Percentiles rank a stretch among this genome's conserved stretches.
Conservation (phyloP, 352 stramenopile genomes). For the Phytopythium chamaehyphon region DNA sequence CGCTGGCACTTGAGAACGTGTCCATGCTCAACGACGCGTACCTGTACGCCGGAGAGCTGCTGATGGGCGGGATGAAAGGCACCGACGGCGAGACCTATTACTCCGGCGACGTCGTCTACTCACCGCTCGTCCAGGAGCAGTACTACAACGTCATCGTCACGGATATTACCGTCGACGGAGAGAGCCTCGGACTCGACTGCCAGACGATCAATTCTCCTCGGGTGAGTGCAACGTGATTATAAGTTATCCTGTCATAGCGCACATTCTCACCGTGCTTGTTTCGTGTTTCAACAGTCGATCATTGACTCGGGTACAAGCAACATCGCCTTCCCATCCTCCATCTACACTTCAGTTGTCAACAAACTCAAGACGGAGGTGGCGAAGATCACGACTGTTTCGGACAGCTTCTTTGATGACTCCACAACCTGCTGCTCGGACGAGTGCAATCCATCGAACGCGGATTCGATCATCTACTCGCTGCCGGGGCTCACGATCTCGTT, state of each 20-base stretch:
- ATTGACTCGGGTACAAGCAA: slow-evolving; percentile 82
- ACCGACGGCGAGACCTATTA: slow-evolving; percentile 50
- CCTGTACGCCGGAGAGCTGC: slow-evolving; percentile 52
- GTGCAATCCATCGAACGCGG: slow-evolving; percentile 61
- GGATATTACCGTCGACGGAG: slow-evolving; percentile 45
- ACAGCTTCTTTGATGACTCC: slow-evolving; percentile 70
- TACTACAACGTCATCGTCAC: slow-evolving; percentile 81
- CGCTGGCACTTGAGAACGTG: slow-evolving; percentile 35
- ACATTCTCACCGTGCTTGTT: neutral
- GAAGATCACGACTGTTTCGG: slow-evolving; percentile 32
- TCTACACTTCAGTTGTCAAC: slow-evolving; percentile 57
- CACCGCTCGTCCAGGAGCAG: slow-evolving; percentile 65
- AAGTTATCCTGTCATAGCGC: too few relatives aligned
- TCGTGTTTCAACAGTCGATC: slow-evolving; percentile 28
- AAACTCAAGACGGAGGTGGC: slow-evolving; percentile 53
- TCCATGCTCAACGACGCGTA: slow-evolving; percentile 25
- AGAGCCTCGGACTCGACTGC: slow-evolving; percentile 48
- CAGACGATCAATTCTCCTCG: slow-evolving; percentile 66
- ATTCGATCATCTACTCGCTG: slow-evolving; percentile 58
- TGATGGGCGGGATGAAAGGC: slow-evolving; percentile 54
- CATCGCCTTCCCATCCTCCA: slow-evolving; percentile 61
- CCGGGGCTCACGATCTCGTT: slow-evolving; percentile 61
- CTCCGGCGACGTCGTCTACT: slow-evolving; percentile 60
- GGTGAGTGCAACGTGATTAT: slow-evolving; percentile 6
- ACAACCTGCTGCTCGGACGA: slow-evolving; percentile 59